Percentiles rank a stretch among this genome's conserved stretches.
These are phyloP conservation scores for Sphenostylis stenocarpa DNA, from an alignment of 306 rosid genomes.

Conservation along the genomic window DNA sequence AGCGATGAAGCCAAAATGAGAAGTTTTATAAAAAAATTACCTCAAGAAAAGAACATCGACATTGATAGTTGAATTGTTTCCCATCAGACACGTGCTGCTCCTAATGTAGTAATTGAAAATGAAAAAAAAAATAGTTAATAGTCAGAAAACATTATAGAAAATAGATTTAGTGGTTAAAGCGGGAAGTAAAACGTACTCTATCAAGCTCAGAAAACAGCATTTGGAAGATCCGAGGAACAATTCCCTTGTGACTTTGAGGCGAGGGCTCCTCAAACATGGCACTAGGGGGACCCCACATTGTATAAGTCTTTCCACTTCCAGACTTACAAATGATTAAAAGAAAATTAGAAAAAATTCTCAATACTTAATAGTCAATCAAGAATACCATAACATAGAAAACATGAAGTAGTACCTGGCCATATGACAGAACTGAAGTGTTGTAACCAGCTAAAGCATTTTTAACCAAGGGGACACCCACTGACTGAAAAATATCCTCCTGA, in stretches of 20 bases:
- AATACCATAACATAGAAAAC: neutral
- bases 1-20: slow-evolving; percentile 6
- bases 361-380: neutral
- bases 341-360: neutral
- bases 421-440: slow-evolving; percentile 80
- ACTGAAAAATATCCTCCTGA: slow-evolving; percentile 84
- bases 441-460: slow-evolving; percentile 86
- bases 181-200: slow-evolving; percentile 50
- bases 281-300: slow-evolving; percentile 98
- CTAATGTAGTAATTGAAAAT: slow-evolving; percentile 43
- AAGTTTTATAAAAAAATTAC: slow-evolving; percentile 33
- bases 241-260: slow-evolving; percentile 63
- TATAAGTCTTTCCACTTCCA: slow-evolving; percentile 94
- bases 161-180: neutral
- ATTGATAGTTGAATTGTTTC: slow-evolving; percentile 79
- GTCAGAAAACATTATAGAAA: neutral
- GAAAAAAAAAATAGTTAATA: slow-evolving; percentile 29
- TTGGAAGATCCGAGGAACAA: slow-evolving; percentile 87
- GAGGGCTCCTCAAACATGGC: slow-evolving; percentile 91
- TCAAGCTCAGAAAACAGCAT: slow-evolving; percentile 83
- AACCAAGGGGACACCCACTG: slow-evolving; percentile 80
- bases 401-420: slow-evolving; percentile 74
- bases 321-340: slow-evolving; percentile 43
- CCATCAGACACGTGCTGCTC: slow-evolving; percentile 69
- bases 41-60: slow-evolving; percentile 95